These are phyloP conservation scores for Epichloe amarillans DNA, from an alignment of 2,329 filamentous ascomycete genomes.

Conservation along the genomic window DNA sequence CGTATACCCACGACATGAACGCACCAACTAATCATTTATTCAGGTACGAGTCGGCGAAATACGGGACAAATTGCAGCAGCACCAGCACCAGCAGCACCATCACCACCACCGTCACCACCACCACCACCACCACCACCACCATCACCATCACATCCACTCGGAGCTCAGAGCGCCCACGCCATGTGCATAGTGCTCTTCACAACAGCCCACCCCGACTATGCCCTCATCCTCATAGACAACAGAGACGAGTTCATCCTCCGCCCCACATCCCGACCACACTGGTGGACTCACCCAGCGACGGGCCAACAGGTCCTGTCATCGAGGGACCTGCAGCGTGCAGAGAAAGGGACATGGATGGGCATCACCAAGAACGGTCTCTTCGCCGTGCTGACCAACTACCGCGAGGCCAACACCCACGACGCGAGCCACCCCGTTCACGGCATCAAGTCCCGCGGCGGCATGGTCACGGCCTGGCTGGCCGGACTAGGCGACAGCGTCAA, in stretches of 20 bases:
- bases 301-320: constrained; percentile 40
- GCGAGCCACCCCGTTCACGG: constrained; percentile 38
- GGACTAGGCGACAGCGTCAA: constrained; percentile 31
- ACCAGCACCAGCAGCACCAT: no score
- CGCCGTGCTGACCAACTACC: constrained; percentile 54
- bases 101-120: no score
- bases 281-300: constrained; percentile 40
- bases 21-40: no score
- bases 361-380: constrained; percentile 46
- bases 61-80: no score
- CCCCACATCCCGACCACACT: constrained; percentile 49
- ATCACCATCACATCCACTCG: no score
- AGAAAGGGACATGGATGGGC: constrained; percentile 54
- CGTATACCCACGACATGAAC: no score
- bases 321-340: constrained; percentile 46
- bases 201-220: constrained; percentile 62
- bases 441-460: constrained; percentile 44
- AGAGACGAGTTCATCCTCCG: constrained; percentile 60
- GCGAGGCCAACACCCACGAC: constrained; percentile 38
- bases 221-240: constrained; percentile 64
- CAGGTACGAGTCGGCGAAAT: no score
- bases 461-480: constrained; percentile 50
- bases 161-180: background rate
- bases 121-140: no score
- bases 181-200: constrained; percentile 74